A percentile compares a stretch with the other conserved stretches of the same genome.
Conservation (phyloP, 2,329 filamentous ascomycete genomes). For the Fusarium zealandicum region DNA sequence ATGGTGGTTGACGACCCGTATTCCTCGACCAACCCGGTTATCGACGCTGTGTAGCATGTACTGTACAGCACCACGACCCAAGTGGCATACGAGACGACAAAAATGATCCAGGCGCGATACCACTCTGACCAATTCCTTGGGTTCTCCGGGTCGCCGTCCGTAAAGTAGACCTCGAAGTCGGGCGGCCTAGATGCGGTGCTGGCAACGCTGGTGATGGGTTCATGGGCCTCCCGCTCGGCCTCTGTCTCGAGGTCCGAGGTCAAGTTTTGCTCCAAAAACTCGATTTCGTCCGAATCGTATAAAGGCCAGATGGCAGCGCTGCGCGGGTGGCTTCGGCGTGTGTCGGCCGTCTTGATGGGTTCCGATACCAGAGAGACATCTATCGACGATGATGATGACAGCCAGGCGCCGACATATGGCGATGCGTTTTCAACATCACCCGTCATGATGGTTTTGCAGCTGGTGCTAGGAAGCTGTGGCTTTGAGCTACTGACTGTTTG, state of each 20-base stretch:
- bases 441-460: constrained; percentile 20
- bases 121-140: constrained; percentile 72
- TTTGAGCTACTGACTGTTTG: no score
- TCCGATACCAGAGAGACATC: constrained; percentile 34
- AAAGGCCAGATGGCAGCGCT: constrained; percentile 19
- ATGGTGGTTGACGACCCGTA: constrained; percentile 67
- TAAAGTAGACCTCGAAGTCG: constrained; percentile 78
- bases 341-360: constrained; percentile 37
- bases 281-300: constrained; percentile 42
- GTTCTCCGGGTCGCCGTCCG: constrained; percentile 67
- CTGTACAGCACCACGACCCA: constrained; percentile 73
- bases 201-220: constrained; percentile 56
- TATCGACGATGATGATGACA: constrained; percentile 22
- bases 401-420: constrained; percentile 19
- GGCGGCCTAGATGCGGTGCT: constrained; percentile 56
- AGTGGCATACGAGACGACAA: constrained; percentile 55
- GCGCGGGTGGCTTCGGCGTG: constrained; percentile 28
- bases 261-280: constrained; percentile 50
- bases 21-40: constrained; percentile 71
- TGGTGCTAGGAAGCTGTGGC: no score
- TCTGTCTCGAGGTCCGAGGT: constrained; percentile 50
- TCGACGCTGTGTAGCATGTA: constrained; percentile 78
- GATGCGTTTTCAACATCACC: constrained; percentile 33
- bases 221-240: constrained; percentile 49
- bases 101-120: constrained; percentile 52